phyloP scores from a whole-genome alignment of 2,329 filamentous ascomycete genomes.

The Cladosporium austrohemisphaericum region DNA sequence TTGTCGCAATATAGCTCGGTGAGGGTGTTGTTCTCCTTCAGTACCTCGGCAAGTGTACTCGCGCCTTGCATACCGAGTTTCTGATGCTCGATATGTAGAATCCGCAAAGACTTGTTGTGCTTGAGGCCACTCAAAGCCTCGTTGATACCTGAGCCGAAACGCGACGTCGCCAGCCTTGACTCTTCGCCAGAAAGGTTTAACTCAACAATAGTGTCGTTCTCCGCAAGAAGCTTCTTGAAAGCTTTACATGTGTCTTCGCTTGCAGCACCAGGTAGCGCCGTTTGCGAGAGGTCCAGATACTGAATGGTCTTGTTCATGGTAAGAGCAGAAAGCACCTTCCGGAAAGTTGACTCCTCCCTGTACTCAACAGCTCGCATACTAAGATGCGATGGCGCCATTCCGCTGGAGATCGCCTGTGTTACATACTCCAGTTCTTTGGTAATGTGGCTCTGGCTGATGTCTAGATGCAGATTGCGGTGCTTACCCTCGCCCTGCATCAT shows the following conservation, averaged over 20 bases:
- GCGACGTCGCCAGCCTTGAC: constrained; percentile 65
- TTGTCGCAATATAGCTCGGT: constrained; percentile 67
- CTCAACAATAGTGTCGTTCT: constrained; percentile 63
- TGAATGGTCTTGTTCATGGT: constrained; percentile 60
- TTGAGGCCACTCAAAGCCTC: constrained; percentile 62
- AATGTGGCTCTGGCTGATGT: constrained; percentile 62
- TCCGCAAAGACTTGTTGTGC: constrained; percentile 58
- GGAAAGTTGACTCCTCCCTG: constrained; percentile 61
- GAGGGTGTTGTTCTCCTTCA: constrained; percentile 61
- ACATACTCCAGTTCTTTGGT: constrained; percentile 51
- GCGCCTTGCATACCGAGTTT: constrained; percentile 66
- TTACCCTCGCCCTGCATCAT: constrained; percentile 47
- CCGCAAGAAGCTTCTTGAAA: constrained; percentile 60
- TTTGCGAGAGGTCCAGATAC: constrained; percentile 66
- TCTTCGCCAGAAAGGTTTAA: constrained; percentile 69
- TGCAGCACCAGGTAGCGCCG: constrained; percentile 66
- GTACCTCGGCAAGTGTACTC: constrained; percentile 64
- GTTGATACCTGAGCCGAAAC: constrained; percentile 66
- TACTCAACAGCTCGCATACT: constrained; percentile 68
- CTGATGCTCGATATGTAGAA: constrained; percentile 64
- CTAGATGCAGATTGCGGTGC: constrained; percentile 58
- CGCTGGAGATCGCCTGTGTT: constrained; percentile 49
- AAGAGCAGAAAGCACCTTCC: constrained; percentile 59
- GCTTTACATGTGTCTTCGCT: constrained; percentile 63
- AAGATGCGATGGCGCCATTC: constrained; percentile 58